A percentile compares a stretch with the other conserved stretches of the same genome.
These are phyloP conservation scores for Aspergillus terreus DNA, from an alignment of 2,329 filamentous ascomycete species.

Conservation along the genomic window DNA sequence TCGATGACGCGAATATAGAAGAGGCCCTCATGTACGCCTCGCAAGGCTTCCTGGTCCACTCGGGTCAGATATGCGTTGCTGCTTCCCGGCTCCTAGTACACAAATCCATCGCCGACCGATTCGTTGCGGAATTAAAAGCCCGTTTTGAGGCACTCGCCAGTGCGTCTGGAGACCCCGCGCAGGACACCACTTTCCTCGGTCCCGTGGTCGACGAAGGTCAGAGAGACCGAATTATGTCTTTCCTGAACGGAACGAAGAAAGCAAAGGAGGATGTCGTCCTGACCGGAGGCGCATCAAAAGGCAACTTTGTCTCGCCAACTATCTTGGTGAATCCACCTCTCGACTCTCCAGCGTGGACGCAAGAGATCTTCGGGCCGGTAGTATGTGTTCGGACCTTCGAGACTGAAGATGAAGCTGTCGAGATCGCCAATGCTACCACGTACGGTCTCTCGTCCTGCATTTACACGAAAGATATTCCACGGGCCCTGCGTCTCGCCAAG, in stretches of 20 bases:
- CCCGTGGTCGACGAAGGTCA: conserved; percentile 9
- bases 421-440: conserved; percentile 4
- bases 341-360: conserved; percentile 1
- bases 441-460: conserved; percentile 9
- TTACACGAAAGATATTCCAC: conserved; percentile 6
- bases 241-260: conserved; percentile 5
- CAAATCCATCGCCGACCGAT: conserved; percentile 13
- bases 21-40: conserved; percentile 17
- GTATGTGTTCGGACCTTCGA: conserved; percentile 8
- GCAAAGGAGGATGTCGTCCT: not conserved
- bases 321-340: conserved; percentile 8
- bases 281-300: conserved; percentile 6
- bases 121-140: conserved; percentile 10
- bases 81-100: conserved; percentile 20
- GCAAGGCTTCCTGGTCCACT: conserved; percentile 14
- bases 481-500: conserved; percentile 8
- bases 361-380: conserved; percentile 11
- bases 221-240: conserved; percentile 8
- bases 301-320: conserved; percentile 10
- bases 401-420: conserved; percentile 7
- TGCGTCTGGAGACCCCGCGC: not conserved
- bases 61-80: conserved; percentile 21
- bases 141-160: conserved; percentile 5
- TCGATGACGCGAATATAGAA: conserved; percentile 26
- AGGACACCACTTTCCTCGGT: conserved; percentile 3